Evolutionary conservation across 148 eudicot species (phyloP), one percentile per base, ranked within the genome.

Genomic region (Polygonum maritimum): DNA sequence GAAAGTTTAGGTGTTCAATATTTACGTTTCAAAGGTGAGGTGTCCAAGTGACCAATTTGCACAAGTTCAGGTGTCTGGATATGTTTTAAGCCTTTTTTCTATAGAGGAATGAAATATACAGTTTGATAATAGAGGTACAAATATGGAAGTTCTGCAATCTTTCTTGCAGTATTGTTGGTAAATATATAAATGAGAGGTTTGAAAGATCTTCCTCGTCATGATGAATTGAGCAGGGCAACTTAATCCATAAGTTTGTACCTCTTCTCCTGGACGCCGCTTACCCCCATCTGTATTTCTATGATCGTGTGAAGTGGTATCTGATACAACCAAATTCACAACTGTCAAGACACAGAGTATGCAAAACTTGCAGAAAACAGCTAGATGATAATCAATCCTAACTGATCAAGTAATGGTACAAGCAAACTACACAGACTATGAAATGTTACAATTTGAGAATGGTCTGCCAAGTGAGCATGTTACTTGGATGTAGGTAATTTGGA

Each of bases 291-390:
- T 81, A 95, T 95, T 88, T 95, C 99, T 80, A 95, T 92, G 51
- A 92, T 95, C 63, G 99, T 95, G 82, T 95, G 99, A 49, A 95
- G 94, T n/a, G 99, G 99, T 84, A 95, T 80, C 98, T 95, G 87
- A 76, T 44, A 2, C 75, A 44, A 72, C 71, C 31, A 13, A 48
- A 67, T 3, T 63, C 12, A 9, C 2, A 63, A 63, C 40, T 31
- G 69, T 63, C 18, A 26, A 71, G 18, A 71, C 41, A 71, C 49
- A 40, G 1, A 21, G 26, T 40, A 18, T 9, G 41, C 33, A 71
- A 71, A 18, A 39, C 14, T 41, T 71, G 26, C 49, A 21, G 85
- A 26, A 22, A 57, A 13, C 19, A 58, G 13, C 33, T 52, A 52
- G 65, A 21, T 62, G 69, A 62, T 31, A 31, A 8, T 8, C 14